Percentiles rank a stretch among this genome's conserved stretches.
Evolutionary conservation across 495 filamentous ascomycete species (phyloP).

Genomic region (Hypoxylon subgilvum): DNA sequence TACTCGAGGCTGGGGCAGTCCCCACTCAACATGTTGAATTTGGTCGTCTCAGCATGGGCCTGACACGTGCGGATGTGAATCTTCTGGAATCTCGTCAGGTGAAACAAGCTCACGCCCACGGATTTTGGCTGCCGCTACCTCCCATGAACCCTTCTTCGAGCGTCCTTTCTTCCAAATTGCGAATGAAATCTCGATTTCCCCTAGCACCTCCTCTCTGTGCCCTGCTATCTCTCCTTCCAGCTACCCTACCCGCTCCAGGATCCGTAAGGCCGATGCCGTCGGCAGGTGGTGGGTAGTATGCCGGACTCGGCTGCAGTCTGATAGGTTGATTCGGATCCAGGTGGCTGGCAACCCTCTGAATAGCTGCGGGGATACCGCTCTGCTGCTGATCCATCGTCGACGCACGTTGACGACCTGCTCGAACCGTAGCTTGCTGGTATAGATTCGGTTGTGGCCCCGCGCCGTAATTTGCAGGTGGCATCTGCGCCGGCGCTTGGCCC

Average conservation of each 20-base stretch:
- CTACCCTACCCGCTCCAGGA: conserved; percentile 64
- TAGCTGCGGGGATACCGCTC: conserved; percentile 86
- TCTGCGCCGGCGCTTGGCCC: conserved; percentile 65
- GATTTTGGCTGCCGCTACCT: conserved; percentile 45
- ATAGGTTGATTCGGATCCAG: conserved; percentile 96
- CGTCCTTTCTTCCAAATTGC: conserved; percentile 90
- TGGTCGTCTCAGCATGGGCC: background rate
- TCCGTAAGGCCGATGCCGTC: conserved; percentile 70
- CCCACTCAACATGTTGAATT: conserved; percentile 2
- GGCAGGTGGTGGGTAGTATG: conserved; percentile 95
- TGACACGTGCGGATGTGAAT: conserved; percentile 6
- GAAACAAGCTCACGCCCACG: conserved; percentile 55
- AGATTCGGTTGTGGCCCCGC: conserved; percentile 65
- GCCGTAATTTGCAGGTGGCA: conserved; percentile 72
- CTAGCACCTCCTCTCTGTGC: conserved; percentile 62
- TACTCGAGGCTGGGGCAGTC: background rate
- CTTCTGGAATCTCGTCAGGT: conserved; percentile 2
- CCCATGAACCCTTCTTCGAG: conserved; percentile 81
- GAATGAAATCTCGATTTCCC: conserved; percentile 86
- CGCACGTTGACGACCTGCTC: conserved; percentile 85
- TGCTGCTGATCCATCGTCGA: conserved; percentile 95
- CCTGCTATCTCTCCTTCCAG: conserved; percentile 78
- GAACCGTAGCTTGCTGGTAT: conserved; percentile 83
- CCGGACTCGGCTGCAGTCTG: conserved; percentile 90
- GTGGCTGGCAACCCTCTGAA: conserved; percentile 96